Base-by-base conservation (phyloP, 768 basidiomycete species). In the Pleurotus sapidus region DNA sequence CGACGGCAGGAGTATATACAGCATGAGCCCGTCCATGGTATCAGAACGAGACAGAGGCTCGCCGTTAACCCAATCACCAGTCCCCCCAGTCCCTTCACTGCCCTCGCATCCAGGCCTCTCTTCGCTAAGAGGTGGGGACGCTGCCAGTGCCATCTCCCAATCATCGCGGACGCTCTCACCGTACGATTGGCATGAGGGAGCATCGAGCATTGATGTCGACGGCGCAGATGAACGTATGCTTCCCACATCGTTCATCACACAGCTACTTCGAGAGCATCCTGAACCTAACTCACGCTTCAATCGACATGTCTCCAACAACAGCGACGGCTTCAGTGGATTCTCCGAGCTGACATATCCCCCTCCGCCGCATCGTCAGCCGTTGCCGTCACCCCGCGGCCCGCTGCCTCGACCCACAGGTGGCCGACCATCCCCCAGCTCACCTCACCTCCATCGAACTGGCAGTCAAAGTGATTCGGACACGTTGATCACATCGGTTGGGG, bases 191-290 rank as follows among this genome's bases (percentile, higher is more conserved):
- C 80, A 84, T 58, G 84, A 86, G 64, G 84, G 81, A 2, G 78
- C 82, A 15, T 84, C 83, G 11, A 78, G 74, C 58, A 80, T 87
- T 55, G 78, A 77, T 50, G 74, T 81, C 49, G 83, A 83, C 67
- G 76, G 78, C n/a, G 68, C 76, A 7, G 84, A 86, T 63, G 81
- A 84, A 63, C 74, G 77, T 17, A 69, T 86, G 45, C 75, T 88
- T 18, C 77, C 84, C 6, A 84, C 86, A 2, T 79, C 83, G 2
- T 81, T 87, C 66, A 86, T 87, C 59, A 85, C 84, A 15, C 75
- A 75, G 5, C 70, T 86, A 14, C 74, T 86, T 12, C 77, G 73
- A 60, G 77, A 83, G 60, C 75, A 74, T 61, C 67, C 68, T 46
- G 66, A 54, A 15, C 51, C 51, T 5, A 48, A 71, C 23, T 59